Base-by-base conservation (phyloP, 805 yeast species). In the Starmerella floricola region DNA sequence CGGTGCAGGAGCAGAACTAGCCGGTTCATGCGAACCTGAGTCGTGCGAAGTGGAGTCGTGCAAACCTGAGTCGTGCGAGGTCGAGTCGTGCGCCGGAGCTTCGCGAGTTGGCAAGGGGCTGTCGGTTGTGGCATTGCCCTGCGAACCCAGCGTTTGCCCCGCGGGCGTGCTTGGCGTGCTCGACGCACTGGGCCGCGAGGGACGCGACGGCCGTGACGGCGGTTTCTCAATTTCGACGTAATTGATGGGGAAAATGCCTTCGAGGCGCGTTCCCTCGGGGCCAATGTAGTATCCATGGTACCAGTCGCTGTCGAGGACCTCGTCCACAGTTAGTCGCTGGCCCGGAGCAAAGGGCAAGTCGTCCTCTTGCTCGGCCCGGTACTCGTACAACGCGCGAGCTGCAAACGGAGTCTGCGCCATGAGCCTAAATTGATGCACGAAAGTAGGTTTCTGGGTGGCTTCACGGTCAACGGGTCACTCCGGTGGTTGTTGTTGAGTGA, bases 271-370 rank as follows among this genome's bases (percentile, higher is more conserved):
- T 16, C 38, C 35, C 19, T 83, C 83, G 16, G 64, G 63, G 46
- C 64, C 71, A 3, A 54, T 55, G 53, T 72, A 80, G 4, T 68
- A 63, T 3, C 98, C 98, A 31, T 72, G 66, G 56, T 74, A 80
- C 97, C 97, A 91, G 49, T 87, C 95, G 6, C 78, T 94, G 59
- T 88, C 96, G 52, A 85, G 95, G 40, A 83, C 68, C 30, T 73
- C 75, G 4, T 78, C 75, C 21, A 88, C 95, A 3, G 76, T 73
- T 50, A 88, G 78, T 23, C 72, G 50, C 58, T 81, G 85, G 17
- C 81, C 87, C 4, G 66, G 73, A 0, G 60, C 59, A 53, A 88
- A 87, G 27, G 72, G 67, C 57, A 88, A 69, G 59, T 88, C 98
- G 58, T 91, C 97, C 23, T 77, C 84, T 49, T 75, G 84, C 40